A percentile compares a stretch with the other conserved stretches of the same genome.
phyloP scores from a whole-genome alignment of 352 stramenopile species.

The Globisporangium echinulatum region DNA sequence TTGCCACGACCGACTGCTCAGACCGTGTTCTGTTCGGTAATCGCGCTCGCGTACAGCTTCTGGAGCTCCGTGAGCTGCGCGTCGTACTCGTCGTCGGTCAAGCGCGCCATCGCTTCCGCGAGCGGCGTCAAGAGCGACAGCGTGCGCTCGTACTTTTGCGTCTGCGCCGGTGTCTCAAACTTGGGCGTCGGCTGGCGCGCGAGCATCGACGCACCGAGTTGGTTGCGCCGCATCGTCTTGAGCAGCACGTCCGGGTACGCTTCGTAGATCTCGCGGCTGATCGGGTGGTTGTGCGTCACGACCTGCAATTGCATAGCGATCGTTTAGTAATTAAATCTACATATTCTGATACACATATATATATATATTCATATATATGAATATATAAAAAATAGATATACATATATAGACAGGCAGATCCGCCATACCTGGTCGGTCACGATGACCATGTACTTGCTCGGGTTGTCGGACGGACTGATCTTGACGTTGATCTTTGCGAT shows the following conservation, averaged over 20 bases:
- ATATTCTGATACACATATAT: neutral
- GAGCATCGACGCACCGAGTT: slow-evolving; percentile 54
- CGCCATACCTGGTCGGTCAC: slow-evolving; percentile 69
- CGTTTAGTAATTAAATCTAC: too few species aligned
- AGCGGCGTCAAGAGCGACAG: slow-evolving; percentile 56
- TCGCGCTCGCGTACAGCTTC: slow-evolving; percentile 61
- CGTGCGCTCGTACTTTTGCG: slow-evolving; percentile 76
- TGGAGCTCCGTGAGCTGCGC: slow-evolving; percentile 65
- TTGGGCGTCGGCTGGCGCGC: slow-evolving; percentile 64
- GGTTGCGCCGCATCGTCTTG: slow-evolving; percentile 79
- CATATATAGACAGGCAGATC: neutral
- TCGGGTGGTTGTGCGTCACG: slow-evolving; percentile 79
- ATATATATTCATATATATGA: too few species aligned
- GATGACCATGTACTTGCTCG: slow-evolving; percentile 84
- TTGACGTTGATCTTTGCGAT: slow-evolving; percentile 87
- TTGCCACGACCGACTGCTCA: slow-evolving; percentile 15
- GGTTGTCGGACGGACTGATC: slow-evolving; percentile 76
- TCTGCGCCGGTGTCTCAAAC: slow-evolving; percentile 65
- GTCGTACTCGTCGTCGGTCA: slow-evolving; percentile 71
- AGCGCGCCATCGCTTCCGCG: slow-evolving; percentile 65
- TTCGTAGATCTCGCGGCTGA: slow-evolving; percentile 82
- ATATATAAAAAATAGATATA: neutral
- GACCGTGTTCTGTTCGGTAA: slow-evolving; percentile 52
- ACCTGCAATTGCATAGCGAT: slow-evolving; percentile 26
- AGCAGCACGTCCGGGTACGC: slow-evolving; percentile 79